Evolutionary conservation across 2,329 filamentous ascomycete genomes (phyloP).

Genomic region (Colletotrichum tofieldiae): DNA sequence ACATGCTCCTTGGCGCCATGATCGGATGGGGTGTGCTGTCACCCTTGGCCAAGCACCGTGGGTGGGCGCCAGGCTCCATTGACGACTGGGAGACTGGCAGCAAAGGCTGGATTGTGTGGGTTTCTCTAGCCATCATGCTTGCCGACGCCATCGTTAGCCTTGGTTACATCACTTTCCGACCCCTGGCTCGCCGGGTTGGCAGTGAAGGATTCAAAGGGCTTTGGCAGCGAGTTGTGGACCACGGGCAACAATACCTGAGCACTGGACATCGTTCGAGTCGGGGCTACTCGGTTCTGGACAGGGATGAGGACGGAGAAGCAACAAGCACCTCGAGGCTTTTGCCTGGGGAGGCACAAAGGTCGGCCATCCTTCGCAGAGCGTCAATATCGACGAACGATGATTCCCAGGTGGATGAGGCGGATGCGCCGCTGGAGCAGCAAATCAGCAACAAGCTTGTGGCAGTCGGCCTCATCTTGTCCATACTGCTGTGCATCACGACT

Average conservation of each 20-base stretch:
- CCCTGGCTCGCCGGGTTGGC: conserved; percentile 56
- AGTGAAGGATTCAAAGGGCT: background rate
- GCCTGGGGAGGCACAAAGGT: background rate
- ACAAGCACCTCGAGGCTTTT: conserved; percentile 26
- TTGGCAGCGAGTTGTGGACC: background rate
- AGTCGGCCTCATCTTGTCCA: conserved; percentile 82
- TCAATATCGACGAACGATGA: background rate
- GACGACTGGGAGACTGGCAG: conserved; percentile 92
- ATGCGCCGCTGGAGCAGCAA: conserved; percentile 88
- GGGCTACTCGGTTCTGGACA: conserved; percentile 31
- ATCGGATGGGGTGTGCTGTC: conserved; percentile 94
- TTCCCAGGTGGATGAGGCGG: conserved; percentile 76
- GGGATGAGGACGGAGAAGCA: conserved; percentile 26
- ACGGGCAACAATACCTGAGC: conserved; percentile 3
- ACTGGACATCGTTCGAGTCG: background rate
- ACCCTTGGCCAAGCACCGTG: conserved; percentile 85
- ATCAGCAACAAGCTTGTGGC: conserved; percentile 80
- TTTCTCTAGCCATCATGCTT: conserved; percentile 96
- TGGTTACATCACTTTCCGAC: conserved; percentile 80
- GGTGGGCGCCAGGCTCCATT: conserved; percentile 92
- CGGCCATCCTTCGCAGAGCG: background rate
- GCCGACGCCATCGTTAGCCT: conserved; percentile 93
- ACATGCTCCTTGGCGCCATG: conserved; percentile 93
- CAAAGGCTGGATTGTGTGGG: conserved; percentile 99
- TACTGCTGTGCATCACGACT: conserved; percentile 84